These are phyloP conservation scores for Fusarium euwallaceae DNA, from an alignment of 2,329 filamentous ascomycete species.

Conservation along the genomic window DNA sequence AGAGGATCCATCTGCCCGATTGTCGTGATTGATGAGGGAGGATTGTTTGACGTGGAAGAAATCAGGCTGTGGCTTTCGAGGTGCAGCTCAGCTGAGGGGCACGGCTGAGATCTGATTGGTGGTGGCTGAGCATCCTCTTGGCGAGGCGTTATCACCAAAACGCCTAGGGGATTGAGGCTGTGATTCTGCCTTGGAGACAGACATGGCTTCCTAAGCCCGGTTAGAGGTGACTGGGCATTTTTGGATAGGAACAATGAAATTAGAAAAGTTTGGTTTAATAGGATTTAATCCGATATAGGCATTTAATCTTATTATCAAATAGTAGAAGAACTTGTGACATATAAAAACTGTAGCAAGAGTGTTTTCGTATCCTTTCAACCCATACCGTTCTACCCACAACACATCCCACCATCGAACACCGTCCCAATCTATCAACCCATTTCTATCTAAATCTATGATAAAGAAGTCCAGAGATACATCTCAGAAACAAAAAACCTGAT, in stretches of 20 bases:
- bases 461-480: neutral
- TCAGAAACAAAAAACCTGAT: conserved; percentile 69
- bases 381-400: neutral
- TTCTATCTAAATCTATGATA: neutral
- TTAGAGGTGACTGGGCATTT: neutral
- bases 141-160: neutral
- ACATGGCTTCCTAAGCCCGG: neutral
- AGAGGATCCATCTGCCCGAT: conserved; percentile 21
- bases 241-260: neutral
- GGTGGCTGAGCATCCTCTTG: neutral
- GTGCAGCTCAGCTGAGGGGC: neutral
- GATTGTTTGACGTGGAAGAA: neutral
- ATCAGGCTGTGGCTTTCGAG: neutral
- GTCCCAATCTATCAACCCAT: neutral
- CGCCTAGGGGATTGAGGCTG: neutral
- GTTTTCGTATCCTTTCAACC: neutral
- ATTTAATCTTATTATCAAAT: too few relatives aligned
- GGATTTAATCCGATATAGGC: too few relatives aligned
- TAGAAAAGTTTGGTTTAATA: neutral
- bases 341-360: neutral
- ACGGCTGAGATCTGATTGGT: neutral
- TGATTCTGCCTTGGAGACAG: neutral
- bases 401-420: neutral
- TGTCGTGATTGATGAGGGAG: neutral
- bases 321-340: neutral